Base-by-base conservation (phyloP, 2,329 filamentous ascomycete genomes). In the Colletotrichum tropicicola region DNA sequence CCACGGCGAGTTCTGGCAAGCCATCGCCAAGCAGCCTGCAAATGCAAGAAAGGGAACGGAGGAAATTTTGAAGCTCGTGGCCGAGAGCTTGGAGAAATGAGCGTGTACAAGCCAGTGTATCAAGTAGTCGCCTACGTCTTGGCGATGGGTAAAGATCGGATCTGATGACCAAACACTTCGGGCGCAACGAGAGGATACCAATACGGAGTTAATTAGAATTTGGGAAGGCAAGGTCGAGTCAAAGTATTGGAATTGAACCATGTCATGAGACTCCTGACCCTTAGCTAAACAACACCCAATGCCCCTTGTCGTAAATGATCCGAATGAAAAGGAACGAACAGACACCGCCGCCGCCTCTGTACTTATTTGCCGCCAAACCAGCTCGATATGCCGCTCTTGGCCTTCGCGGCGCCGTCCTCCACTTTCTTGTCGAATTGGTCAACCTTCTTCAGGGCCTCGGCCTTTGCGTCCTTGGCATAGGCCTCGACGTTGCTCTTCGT, bases 1-100 rank as follows among this genome's bases (percentile, higher is more conserved):
- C 71, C 94, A 99, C 77, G 96, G 96, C 13, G 96, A 99, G 83
- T 82, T 91, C 25, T 99, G 96, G 96, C 93, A 97, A 81, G 80
- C 82, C 8, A 84, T 98, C 4, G 89, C 91, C 17, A 99, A 99
- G 84, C 89, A 94, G 72, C 95, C 95, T 1, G 86, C 85, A 77
- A 97, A 97, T 77, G 92, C 91, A 23, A 82, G 87, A 58, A 91
- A 91, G 81, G 83, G 85, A 10, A 86, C 87, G 0, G 94, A 97
- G 78, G 93, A 97, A 76, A 85, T 98, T 15, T 75, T 99, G 71
- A 92, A 92, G 80, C 77, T 94, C 68, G 94, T 97, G 21, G 91
- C 92, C 1, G 85, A 72, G 6, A 75, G 75, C 66, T 57, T 82
- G 37, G 79, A 77, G 54, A 68, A 73, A 62, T 75, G 25, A 51